phyloP scores from a whole-genome alignment of 805 yeast species.

The Saccharomycopsis sp. region DNA sequence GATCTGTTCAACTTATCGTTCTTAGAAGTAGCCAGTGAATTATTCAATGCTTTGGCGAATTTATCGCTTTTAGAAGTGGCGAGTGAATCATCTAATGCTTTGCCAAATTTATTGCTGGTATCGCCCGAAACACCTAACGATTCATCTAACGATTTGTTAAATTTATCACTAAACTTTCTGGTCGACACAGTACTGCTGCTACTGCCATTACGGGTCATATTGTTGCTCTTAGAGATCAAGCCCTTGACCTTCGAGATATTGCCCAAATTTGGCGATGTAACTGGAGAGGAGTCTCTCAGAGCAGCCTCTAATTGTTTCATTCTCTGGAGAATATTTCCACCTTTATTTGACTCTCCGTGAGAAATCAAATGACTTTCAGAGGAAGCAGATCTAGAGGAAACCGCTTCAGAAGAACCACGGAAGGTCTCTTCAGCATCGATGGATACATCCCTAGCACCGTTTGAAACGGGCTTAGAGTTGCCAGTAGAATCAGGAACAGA shows the following conservation, averaged over 20 bases:
- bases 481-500: no score
- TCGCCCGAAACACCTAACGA: neutral
- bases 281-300: slow-evolving; percentile 18
- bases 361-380: no score
- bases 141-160: neutral
- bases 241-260: neutral
- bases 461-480: no score
- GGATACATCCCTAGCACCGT: no score
- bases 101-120: neutral
- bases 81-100: neutral
- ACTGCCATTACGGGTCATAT: neutral
- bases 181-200: neutral
- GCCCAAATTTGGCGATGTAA: slow-evolving; percentile 2
- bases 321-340: slow-evolving; percentile 27
- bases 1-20: neutral
- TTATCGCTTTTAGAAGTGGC: neutral
- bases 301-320: slow-evolving; percentile 29
- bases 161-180: no score
- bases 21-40: neutral
- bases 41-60: neutral
- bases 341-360: no score
- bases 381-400: neutral
- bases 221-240: neutral
- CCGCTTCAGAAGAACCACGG: no score
- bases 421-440: no score